phyloP scores from a whole-genome alignment of 2,329 filamentous ascomycete species.

The Trichoderma arundinaceum region DNA sequence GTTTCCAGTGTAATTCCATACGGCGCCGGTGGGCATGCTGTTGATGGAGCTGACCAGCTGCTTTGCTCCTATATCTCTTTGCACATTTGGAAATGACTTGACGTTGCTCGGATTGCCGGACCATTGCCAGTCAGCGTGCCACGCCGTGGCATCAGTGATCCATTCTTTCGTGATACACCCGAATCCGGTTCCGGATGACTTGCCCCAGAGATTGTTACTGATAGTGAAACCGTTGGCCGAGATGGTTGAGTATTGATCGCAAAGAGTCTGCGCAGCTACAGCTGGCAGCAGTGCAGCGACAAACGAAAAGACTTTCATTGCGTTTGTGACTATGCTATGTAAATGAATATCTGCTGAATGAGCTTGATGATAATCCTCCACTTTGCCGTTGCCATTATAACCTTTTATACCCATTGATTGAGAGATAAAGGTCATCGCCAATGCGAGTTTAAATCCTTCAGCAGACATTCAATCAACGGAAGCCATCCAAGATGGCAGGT shows the following conservation, averaged over 20 bases:
- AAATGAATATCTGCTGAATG: slow-evolving; percentile 5
- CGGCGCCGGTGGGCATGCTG: slow-evolving; percentile 44
- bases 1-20: slow-evolving; percentile 43
- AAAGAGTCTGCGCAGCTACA: slow-evolving; percentile 32
- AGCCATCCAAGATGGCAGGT: slow-evolving; percentile 1
- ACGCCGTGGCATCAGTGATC: slow-evolving; percentile 44
- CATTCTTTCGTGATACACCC: slow-evolving; percentile 51
- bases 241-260: slow-evolving; percentile 38
- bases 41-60: slow-evolving; percentile 43
- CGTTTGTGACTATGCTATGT: not conserved
- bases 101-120: slow-evolving; percentile 46
- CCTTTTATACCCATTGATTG: not conserved
- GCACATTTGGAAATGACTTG: slow-evolving; percentile 49
- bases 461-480: not conserved
- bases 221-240: slow-evolving; percentile 34
- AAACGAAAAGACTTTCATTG: slow-evolving; percentile 10
- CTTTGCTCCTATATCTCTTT: slow-evolving; percentile 35
- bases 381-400: not conserved
- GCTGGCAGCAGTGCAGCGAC: slow-evolving; percentile 9
- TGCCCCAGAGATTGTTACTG: slow-evolving; percentile 52
- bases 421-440: slow-evolving; percentile 1
- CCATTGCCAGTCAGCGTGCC: slow-evolving; percentile 51
- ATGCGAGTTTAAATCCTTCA: not conserved
- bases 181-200: slow-evolving; percentile 41
- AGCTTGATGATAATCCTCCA: not conserved